Conservation (phyloP, 2,329 filamentous ascomycete genomes). For the Talaromyces sp. region DNA sequence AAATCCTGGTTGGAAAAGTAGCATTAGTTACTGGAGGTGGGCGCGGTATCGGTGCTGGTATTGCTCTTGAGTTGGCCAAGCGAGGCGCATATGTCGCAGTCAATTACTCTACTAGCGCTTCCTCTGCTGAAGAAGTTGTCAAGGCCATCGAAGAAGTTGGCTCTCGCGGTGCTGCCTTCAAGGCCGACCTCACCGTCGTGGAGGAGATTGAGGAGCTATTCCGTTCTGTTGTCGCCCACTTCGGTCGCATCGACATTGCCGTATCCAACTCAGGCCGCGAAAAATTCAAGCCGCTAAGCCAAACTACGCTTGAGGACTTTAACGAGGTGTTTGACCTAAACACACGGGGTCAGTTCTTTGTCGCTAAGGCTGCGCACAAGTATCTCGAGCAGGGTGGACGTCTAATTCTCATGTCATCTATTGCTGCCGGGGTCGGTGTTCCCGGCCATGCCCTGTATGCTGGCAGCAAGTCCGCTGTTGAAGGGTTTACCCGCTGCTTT, state of each 20-base stretch:
- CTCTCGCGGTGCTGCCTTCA: constrained; percentile 57
- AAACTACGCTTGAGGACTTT: constrained; percentile 24
- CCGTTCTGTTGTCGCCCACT: constrained; percentile 56
- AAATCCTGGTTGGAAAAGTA: constrained; percentile 23
- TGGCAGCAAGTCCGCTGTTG: constrained; percentile 68
- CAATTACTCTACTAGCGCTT: constrained; percentile 52
- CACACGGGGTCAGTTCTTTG: constrained; percentile 59
- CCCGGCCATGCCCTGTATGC: constrained; percentile 69
- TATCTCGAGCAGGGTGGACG: constrained; percentile 63
- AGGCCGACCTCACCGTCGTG: constrained; percentile 63
- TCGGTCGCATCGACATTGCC: constrained; percentile 63
- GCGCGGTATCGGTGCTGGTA: constrained; percentile 38
- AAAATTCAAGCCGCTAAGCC: constrained; percentile 22
- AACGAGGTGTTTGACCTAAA: constrained; percentile 56
- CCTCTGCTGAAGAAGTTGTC: constrained; percentile 61
- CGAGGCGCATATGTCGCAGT: constrained; percentile 35
- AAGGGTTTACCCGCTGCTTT: constrained; percentile 70
- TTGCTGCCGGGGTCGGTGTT: constrained; percentile 61
- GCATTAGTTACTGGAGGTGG: constrained; percentile 31
- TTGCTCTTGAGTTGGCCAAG: constrained; percentile 35
- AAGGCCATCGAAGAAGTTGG: constrained; percentile 59
- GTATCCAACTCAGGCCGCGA: constrained; percentile 56
- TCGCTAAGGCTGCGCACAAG: constrained; percentile 61
- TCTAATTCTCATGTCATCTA: constrained; percentile 68
- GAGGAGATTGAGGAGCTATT: constrained; percentile 59